Evolutionary conservation across 768 basidiomycete species (phyloP).

Genomic region (Harrya chromipes): DNA sequence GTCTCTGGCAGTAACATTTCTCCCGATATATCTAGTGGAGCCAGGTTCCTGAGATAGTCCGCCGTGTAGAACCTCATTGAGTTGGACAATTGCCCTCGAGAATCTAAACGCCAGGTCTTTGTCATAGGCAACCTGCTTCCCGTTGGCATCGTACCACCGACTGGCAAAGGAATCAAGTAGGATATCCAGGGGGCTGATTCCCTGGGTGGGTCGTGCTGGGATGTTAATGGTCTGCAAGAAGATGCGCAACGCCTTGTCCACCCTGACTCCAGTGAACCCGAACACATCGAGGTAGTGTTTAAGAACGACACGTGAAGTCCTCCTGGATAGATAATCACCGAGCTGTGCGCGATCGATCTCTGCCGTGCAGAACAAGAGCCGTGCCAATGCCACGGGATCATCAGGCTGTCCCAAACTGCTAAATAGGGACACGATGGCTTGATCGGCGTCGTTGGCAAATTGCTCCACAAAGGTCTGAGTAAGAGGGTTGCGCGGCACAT

Average conservation of each 20-base stretch:
- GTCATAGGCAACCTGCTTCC: constrained; percentile 72
- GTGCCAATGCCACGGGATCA: constrained; percentile 73
- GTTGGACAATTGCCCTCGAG: constrained; percentile 76
- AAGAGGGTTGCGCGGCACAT: constrained; percentile 53
- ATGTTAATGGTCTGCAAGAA: constrained; percentile 82
- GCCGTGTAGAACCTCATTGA: constrained; percentile 86
- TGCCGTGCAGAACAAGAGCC: constrained; percentile 74
- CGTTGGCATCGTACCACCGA: constrained; percentile 90
- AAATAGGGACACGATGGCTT: constrained; percentile 70
- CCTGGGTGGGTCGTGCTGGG: constrained; percentile 41
- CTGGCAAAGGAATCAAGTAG: constrained; percentile 82
- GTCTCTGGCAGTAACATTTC: constrained; percentile 66
- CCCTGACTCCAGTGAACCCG: constrained; percentile 74
- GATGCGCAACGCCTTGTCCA: constrained; percentile 86
- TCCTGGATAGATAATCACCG: constrained; percentile 78
- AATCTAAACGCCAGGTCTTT: constrained; percentile 76
- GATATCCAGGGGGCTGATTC: constrained; percentile 41
- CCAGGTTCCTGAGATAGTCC: constrained; percentile 63
- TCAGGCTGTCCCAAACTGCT: constrained; percentile 56
- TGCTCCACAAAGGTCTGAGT: constrained; percentile 73
- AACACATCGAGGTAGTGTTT: constrained; percentile 87
- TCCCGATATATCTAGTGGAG: constrained; percentile 48
- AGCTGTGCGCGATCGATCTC: constrained; percentile 82
- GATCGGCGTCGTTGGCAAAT: constrained; percentile 78
- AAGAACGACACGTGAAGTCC: constrained; percentile 70